Conservation (phyloP, 345 rosid species). For the Eucalyptus polybractea region DNA sequence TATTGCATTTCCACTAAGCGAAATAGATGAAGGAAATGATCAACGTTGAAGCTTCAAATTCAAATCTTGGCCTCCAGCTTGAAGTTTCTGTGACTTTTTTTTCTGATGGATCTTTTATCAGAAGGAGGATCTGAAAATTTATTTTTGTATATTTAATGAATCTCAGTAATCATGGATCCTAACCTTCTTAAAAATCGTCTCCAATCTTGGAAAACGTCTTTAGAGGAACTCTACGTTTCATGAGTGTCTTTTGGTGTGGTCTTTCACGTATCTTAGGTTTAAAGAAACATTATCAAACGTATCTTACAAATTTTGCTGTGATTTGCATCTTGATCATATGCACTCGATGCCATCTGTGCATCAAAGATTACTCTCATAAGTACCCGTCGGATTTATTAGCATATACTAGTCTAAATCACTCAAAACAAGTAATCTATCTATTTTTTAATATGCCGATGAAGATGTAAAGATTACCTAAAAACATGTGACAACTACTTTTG, state of each 20-base stretch:
- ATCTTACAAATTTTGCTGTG: neutral
- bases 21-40: neutral
- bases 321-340: neutral
- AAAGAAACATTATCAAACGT: neutral
- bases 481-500: accelerated
- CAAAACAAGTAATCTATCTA: neutral
- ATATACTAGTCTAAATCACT: neutral
- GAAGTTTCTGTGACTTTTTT: neutral
- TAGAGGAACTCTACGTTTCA: neutral
- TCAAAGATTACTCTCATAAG: neutral
- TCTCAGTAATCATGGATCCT: neutral
- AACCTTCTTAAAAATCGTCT: too few species aligned
- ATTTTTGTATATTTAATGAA: neutral
- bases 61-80: neutral
- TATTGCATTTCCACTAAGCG: neutral
- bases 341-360: neutral
- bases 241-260: neutral
- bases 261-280: neutral
- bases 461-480: neutral
- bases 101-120: neutral
- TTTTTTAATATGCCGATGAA: accelerated
- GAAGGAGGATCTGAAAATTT: neutral
- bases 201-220: neutral
- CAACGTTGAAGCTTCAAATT: neutral
- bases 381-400: neutral